phyloP scores from a whole-genome alignment of 1,284 basidiomycete genomes.

The Exsudoporus floridanus region DNA sequence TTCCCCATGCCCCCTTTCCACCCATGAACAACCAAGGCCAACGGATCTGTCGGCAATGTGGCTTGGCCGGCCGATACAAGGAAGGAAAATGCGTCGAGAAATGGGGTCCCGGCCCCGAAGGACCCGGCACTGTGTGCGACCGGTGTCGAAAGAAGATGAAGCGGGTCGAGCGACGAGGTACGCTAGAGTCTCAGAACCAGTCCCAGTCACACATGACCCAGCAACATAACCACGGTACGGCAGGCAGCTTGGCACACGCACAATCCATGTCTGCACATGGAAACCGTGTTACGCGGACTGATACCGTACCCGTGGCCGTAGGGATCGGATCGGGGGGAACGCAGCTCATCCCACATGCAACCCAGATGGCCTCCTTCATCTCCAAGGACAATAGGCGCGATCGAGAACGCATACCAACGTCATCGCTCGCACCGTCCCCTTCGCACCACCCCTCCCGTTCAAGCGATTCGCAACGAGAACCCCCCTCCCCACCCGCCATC shows the following conservation, averaged over 20 bases:
- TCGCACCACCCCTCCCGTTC: slow-evolving; percentile 15
- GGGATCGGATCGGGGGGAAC: slow-evolving; percentile 29
- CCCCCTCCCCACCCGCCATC: slow-evolving; percentile 33
- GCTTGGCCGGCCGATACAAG: slow-evolving; percentile 68
- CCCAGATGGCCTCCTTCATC: slow-evolving; percentile 26
- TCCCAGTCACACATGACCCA: slow-evolving; percentile 19
- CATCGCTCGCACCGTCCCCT: slow-evolving; percentile 24
- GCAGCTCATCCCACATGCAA: slow-evolving; percentile 27
- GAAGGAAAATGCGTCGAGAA: slow-evolving; percentile 84
- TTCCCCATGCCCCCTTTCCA: slow-evolving; percentile 20
- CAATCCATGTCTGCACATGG: slow-evolving; percentile 25
- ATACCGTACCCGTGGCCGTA: slow-evolving; percentile 30
- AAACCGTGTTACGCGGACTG: slow-evolving; percentile 25
- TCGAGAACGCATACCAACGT: slow-evolving; percentile 26
- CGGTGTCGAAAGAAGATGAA: slow-evolving; percentile 86
- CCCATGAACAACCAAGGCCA: slow-evolving; percentile 64
- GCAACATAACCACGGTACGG: slow-evolving; percentile 6
- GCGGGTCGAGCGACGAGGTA: slow-evolving; percentile 72
- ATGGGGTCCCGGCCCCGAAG: slow-evolving; percentile 81
- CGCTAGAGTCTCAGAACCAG: slow-evolving; percentile 41
- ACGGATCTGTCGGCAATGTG: slow-evolving; percentile 73
- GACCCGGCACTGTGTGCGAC: slow-evolving; percentile 81
- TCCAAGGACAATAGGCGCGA: slow-evolving; percentile 33
- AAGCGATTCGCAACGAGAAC: slow-evolving; percentile 26
- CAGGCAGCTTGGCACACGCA: slow-evolving; percentile 13